Percentiles rank a stretch among this genome's conserved stretches.
Evolutionary conservation across 768 basidiomycete genomes (phyloP).

Genomic region (Termitomyces eurrhizus): DNA sequence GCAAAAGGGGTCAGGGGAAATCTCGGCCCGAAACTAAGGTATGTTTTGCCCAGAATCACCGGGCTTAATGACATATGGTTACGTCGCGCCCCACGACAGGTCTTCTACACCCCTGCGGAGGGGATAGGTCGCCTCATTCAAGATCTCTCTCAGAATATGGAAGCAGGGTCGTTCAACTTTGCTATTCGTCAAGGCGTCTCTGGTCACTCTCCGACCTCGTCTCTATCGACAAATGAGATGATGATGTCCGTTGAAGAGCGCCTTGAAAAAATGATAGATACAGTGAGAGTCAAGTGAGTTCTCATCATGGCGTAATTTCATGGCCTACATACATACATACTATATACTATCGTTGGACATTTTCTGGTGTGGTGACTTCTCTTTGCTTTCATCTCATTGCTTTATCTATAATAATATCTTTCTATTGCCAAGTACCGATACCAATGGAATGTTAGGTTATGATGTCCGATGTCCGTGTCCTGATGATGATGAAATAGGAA

Average conservation of each 20-base stretch:
- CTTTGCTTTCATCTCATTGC: conserved; percentile 19
- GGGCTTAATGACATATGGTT: conserved; percentile 19
- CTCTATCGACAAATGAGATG: conserved; percentile 58
- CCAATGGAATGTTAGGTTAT: conserved; percentile 21
- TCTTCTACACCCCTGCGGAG: conserved; percentile 70
- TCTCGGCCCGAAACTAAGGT: conserved; percentile 84
- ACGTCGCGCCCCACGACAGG: conserved; percentile 36
- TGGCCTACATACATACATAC: conserved; percentile 14
- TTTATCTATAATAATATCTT: conserved; percentile 22
- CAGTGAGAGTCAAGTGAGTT: conserved; percentile 27
- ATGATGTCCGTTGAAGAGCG: conserved; percentile 76
- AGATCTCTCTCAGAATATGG: conserved; percentile 74
- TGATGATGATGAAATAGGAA: conserved; percentile 11
- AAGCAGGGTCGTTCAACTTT: conserved; percentile 83
- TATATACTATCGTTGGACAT: conserved; percentile 17
- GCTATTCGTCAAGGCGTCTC: conserved; percentile 21
- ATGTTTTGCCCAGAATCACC: conserved; percentile 20
- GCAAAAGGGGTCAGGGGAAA: conserved; percentile 56
- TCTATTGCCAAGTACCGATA: conserved; percentile 18
- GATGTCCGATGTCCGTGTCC: conserved; percentile 12
- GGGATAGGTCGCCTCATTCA: conserved; percentile 86
- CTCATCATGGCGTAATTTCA: conserved; percentile 17
- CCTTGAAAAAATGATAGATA: conserved; percentile 66
- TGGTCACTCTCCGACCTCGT: conserved; percentile 59
- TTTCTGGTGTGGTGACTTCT: conserved; percentile 10